A percentile compares a stretch with the other conserved stretches of the same genome.
Evolutionary conservation across 495 filamentous ascomycete genomes (phyloP).

Genomic region (Pyronema domesticum): DNA sequence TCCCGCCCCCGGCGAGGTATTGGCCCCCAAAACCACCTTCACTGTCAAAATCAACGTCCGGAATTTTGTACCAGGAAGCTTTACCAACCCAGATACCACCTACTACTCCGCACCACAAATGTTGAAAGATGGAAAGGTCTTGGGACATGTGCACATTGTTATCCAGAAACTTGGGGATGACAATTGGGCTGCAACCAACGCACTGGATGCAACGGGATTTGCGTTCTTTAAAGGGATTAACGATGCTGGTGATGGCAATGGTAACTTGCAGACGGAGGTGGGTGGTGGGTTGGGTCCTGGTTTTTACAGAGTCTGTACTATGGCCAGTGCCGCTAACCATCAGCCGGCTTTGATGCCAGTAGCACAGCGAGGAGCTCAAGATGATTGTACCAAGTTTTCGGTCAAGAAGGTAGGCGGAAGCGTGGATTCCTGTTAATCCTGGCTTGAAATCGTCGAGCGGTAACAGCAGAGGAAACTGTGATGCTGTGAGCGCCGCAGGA

Average conservation of each 20-base stretch:
- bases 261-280: conserved; percentile 37
- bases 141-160: conserved; percentile 57
- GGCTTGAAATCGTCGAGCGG: too few relatives aligned
- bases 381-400: conserved; percentile 54
- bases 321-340: conserved; percentile 49
- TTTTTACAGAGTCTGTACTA: conserved; percentile 51
- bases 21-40: conserved; percentile 37
- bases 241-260: conserved; percentile 47
- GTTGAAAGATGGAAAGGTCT: conserved; percentile 36
- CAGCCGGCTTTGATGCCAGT: conserved; percentile 64
- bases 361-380: conserved; percentile 53
- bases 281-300: conserved; percentile 35
- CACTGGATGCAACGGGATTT: conserved; percentile 39
- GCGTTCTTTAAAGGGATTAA: conserved; percentile 66
- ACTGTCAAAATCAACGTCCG: conserved; percentile 38
- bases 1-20: conserved; percentile 33
- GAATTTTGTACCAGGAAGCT: conserved; percentile 35
- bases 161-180: conserved; percentile 38
- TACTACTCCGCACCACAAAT: conserved; percentile 56
- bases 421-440: too few relatives aligned
- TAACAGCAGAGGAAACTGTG: too few relatives aligned
- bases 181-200: conserved; percentile 28
- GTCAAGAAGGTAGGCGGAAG: conserved; percentile 8
- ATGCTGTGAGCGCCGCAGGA: too few relatives aligned
- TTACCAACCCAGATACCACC: conserved; percentile 28